These are phyloP conservation scores for Selaginella moellendorffii DNA, from an alignment of 75 land plant genomes.

Conservation along the genomic window DNA sequence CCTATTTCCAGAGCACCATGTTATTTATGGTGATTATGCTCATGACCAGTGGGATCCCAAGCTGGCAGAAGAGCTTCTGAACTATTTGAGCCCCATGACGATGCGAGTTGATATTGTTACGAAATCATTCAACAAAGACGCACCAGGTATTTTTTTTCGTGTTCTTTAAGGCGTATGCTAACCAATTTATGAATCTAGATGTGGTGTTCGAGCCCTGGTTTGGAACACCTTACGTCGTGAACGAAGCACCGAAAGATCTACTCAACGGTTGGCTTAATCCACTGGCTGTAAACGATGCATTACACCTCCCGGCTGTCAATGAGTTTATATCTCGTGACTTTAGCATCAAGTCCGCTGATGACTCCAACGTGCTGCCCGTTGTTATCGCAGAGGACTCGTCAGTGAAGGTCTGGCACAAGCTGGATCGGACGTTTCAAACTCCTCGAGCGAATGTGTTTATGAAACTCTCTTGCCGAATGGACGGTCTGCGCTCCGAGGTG, in stretches of 20 bases:
- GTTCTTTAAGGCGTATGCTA: neutral
- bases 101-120: conserved; percentile 86
- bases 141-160: conserved; percentile 31
- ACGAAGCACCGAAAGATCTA: conserved; percentile 36
- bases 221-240: conserved; percentile 54
- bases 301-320: conserved; percentile 69
- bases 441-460: conserved; percentile 91
- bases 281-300: conserved; percentile 29
- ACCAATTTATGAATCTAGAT: conserved; percentile 23
- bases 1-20: conserved; percentile 59
- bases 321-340: conserved; percentile 83
- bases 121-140: conserved; percentile 34
- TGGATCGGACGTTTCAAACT: conserved; percentile 59
- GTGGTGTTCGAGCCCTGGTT: conserved; percentile 80
- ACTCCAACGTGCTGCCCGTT: conserved; percentile 19
- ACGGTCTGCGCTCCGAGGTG: conserved; percentile 24
- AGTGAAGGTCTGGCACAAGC: conserved; percentile 87
- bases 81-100: conserved; percentile 56
- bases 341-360: conserved; percentile 30
- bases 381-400: conserved; percentile 49
- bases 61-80: conserved; percentile 38
- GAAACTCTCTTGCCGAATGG: conserved; percentile 40
- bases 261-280: conserved; percentile 55
- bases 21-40: conserved; percentile 91
- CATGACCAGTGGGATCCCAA: conserved; percentile 68